These are phyloP conservation scores for Xylaria sp. DNA, from an alignment of 2,329 filamentous ascomycete species.

Conservation along the genomic window DNA sequence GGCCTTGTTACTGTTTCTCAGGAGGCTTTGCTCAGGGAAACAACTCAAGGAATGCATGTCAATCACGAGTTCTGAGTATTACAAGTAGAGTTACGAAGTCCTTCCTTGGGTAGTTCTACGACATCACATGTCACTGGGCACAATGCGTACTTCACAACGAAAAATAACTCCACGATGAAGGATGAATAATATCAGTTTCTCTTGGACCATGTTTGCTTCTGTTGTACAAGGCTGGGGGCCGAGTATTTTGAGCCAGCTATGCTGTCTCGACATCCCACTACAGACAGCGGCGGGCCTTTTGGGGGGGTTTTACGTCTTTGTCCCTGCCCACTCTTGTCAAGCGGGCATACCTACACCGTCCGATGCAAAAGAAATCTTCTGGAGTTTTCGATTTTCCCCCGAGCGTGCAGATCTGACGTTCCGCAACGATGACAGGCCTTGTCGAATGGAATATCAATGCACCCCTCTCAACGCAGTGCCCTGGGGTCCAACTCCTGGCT, in stretches of 20 bases:
- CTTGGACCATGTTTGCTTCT: conserved; percentile 25
- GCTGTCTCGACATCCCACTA: conserved; percentile 23
- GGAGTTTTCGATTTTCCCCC: conserved; percentile 30
- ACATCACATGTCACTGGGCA: conserved; percentile 6
- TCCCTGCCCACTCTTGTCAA: conserved; percentile 16
- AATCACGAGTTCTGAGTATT: too few species aligned
- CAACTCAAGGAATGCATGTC: background rate
- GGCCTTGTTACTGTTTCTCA: too few species aligned
- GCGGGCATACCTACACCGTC: conserved; percentile 21
- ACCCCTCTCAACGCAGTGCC: conserved; percentile 22
- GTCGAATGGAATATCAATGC: conserved; percentile 25
- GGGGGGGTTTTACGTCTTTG: conserved; percentile 20
- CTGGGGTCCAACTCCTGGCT: conserved; percentile 19
- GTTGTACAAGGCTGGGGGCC: conserved; percentile 22
- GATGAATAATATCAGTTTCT: conserved; percentile 25
- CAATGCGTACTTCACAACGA: background rate
- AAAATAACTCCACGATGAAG: conserved; percentile 6
- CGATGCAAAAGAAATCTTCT: conserved; percentile 34
- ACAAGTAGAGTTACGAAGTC: too few species aligned
- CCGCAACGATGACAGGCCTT: conserved; percentile 11
- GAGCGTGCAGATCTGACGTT: conserved; percentile 28
- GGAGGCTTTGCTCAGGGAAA: too few species aligned
- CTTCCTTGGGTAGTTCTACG: background rate
- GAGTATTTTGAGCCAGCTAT: conserved; percentile 23
- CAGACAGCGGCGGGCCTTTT: conserved; percentile 26